Evolutionary conservation across 108 stramenopile species (phyloP).

Genomic region (Hondaea fermentalgiana): DNA sequence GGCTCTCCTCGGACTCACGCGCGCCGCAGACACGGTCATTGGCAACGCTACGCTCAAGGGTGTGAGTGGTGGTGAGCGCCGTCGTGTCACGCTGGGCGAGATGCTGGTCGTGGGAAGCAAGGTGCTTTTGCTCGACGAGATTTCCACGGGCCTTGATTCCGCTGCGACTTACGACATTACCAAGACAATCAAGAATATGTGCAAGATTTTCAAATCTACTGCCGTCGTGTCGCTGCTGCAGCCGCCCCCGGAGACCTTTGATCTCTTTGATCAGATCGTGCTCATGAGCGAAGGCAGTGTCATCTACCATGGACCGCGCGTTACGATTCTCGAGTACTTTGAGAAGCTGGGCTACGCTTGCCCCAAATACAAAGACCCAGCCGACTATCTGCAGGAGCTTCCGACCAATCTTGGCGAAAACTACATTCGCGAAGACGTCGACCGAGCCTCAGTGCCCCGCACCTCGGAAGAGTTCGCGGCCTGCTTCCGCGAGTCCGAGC

Average conservation of each 20-base stretch:
- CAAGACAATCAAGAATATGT: slow-evolving; percentile 34
- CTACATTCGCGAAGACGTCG: background rate
- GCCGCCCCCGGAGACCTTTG: slow-evolving; percentile 81
- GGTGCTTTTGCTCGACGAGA: slow-evolving; percentile 53
- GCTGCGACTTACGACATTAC: slow-evolving; percentile 72
- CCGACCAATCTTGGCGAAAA: background rate
- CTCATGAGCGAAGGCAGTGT: slow-evolving; percentile 66
- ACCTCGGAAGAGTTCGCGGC: background rate
- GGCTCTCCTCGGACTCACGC: slow-evolving; percentile 38
- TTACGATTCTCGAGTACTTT: slow-evolving; percentile 53
- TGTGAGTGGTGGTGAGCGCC: slow-evolving; percentile 70
- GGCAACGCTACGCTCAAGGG: slow-evolving; percentile 62
- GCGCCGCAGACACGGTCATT: slow-evolving; percentile 38
- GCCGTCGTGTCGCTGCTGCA: slow-evolving; percentile 66
- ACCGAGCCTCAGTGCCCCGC: background rate
- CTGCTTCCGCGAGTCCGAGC: background rate
- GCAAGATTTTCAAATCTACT: slow-evolving; percentile 30
- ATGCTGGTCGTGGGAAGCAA: slow-evolving; percentile 46
- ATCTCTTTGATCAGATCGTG: slow-evolving; percentile 76
- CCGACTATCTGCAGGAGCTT: slow-evolving; percentile 55
- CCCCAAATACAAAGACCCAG: slow-evolving; percentile 64
- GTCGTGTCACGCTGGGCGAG: slow-evolving; percentile 72
- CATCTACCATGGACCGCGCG: slow-evolving; percentile 71
- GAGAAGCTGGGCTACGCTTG: slow-evolving; percentile 54
- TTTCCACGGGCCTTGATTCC: slow-evolving; percentile 68